Percentiles rank a stretch among this genome's conserved stretches.
Conservation (phyloP, 1,284 basidiomycete species). For the Mycena sp. region DNA sequence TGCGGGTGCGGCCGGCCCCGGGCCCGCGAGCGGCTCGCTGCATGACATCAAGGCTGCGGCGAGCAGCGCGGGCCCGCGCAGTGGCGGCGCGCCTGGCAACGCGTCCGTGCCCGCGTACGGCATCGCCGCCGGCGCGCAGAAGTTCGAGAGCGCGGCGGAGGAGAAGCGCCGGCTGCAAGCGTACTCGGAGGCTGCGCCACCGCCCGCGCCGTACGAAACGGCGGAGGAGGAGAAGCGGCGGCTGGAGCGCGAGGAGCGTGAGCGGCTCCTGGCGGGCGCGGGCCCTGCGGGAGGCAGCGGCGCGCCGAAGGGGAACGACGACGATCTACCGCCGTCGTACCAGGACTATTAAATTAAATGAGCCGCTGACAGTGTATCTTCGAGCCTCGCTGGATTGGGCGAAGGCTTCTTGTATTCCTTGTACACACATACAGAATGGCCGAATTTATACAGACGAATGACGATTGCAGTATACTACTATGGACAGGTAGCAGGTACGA, state of each 20-base stretch:
- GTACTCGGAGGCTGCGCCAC: constrained; percentile 44
- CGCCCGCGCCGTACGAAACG: constrained; percentile 49
- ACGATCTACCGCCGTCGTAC: constrained; percentile 65
- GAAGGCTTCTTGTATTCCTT: constrained; percentile 10
- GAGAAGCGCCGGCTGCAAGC: constrained; percentile 60
- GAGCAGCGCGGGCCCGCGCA: constrained; percentile 43
- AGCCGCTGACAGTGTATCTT: not conserved
- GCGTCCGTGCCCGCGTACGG: constrained; percentile 44
- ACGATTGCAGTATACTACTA: not conserved
- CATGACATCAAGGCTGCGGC: constrained; percentile 57
- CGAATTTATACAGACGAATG: not conserved
- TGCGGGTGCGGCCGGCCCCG: constrained; percentile 62
- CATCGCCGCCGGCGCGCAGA: constrained; percentile 26
- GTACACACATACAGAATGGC: not conserved
- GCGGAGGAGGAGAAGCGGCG: constrained; percentile 77
- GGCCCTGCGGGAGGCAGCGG: constrained; percentile 40
- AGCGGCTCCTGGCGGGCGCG: constrained; percentile 53
- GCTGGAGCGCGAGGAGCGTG: constrained; percentile 71
- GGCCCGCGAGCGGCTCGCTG: constrained; percentile 71
- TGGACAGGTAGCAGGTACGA: not conserved
- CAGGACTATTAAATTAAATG: constrained; percentile 50
- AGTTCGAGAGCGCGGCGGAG: constrained; percentile 58
- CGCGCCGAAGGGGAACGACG: constrained; percentile 45
- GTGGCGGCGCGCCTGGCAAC: constrained; percentile 37
- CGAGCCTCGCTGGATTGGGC: not conserved